Evolutionary conservation across 768 basidiomycete species (phyloP).

Genomic region (Thelephora aurantiotincta): DNA sequence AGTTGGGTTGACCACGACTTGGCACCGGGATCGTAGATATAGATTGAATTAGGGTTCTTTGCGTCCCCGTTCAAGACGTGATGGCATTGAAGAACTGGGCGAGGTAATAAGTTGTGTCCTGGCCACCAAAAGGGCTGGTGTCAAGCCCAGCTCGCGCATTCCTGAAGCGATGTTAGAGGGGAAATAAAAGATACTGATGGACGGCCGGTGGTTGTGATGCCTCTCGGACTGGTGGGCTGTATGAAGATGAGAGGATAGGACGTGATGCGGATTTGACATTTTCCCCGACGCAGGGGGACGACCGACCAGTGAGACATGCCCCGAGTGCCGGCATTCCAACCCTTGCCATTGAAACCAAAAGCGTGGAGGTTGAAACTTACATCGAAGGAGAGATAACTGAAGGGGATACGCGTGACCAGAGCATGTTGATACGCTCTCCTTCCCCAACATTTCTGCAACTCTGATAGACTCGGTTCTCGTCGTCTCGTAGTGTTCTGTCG

Average conservation of each 20-base stretch:
- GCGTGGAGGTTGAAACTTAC: constrained; percentile 70
- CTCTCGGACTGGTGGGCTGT: constrained; percentile 25
- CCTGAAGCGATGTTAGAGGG: neutral
- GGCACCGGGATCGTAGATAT: constrained; percentile 66
- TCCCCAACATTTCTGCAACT: constrained; percentile 89
- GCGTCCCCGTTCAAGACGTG: constrained; percentile 68
- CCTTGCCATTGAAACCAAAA: constrained; percentile 73
- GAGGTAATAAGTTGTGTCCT: constrained; percentile 57
- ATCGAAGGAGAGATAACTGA: constrained; percentile 64
- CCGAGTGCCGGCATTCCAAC: constrained; percentile 68
- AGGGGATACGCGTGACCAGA: too few relatives aligned
- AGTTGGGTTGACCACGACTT: constrained; percentile 52
- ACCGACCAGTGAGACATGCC: constrained; percentile 44
- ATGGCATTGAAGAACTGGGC: constrained; percentile 76
- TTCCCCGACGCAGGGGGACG: neutral
- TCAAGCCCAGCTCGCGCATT: neutral
- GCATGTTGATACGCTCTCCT: too few relatives aligned
- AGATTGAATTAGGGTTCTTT: constrained; percentile 49
- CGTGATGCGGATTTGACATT: neutral
- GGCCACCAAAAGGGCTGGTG: constrained; percentile 48
- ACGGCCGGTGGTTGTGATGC: constrained; percentile 61
- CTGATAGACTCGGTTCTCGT: constrained; percentile 99
- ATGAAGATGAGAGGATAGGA: constrained; percentile 2
- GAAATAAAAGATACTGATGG: constrained; percentile 40
- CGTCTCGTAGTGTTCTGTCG: constrained; percentile 97